Evolutionary conservation across 208 protist genomes (phyloP).

Genomic region (Leishmania lainsoni): DNA sequence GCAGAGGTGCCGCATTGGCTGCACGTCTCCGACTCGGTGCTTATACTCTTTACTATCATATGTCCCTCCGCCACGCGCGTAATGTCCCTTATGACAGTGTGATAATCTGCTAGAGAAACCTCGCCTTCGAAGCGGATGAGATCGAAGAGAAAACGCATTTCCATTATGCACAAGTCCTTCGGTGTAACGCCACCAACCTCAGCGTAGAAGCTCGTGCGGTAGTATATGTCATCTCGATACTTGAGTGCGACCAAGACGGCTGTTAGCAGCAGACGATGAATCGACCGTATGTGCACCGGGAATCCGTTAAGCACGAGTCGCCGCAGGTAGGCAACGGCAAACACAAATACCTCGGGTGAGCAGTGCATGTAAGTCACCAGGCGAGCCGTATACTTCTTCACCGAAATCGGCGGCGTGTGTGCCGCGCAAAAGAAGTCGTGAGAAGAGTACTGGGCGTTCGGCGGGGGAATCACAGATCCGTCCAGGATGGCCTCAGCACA

Average conservation of each 20-base stretch:
- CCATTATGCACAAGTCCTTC: constrained; percentile 78
- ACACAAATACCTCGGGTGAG: constrained; percentile 50
- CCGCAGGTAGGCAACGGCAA: constrained; percentile 51
- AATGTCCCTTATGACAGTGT: constrained; percentile 41
- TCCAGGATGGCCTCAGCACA: background rate
- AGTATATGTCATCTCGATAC: constrained; percentile 84
- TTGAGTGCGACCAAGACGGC: constrained; percentile 78
- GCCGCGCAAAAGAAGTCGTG: constrained; percentile 56
- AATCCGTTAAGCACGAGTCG: constrained; percentile 41
- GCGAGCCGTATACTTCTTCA: constrained; percentile 47
- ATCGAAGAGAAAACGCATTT: constrained; percentile 74
- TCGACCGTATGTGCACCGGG: constrained; percentile 46
- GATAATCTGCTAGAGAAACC: constrained; percentile 46
- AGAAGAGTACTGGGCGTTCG: constrained; percentile 36
- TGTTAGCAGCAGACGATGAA: constrained; percentile 81
- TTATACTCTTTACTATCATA: constrained; percentile 15
- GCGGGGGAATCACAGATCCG: constrained; percentile 10
- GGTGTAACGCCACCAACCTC: constrained; percentile 77
- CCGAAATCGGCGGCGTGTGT: constrained; percentile 42
- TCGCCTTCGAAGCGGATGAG: constrained; percentile 58
- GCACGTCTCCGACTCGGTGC: constrained; percentile 23
- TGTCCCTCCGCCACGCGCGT: constrained; percentile 19
- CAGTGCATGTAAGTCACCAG: constrained; percentile 59
- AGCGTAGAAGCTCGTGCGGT: constrained; percentile 85
- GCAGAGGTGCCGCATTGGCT: constrained; percentile 31